phyloP scores from a whole-genome alignment of 2,329 filamentous ascomycete species.

The Cladophialophora yegresii region DNA sequence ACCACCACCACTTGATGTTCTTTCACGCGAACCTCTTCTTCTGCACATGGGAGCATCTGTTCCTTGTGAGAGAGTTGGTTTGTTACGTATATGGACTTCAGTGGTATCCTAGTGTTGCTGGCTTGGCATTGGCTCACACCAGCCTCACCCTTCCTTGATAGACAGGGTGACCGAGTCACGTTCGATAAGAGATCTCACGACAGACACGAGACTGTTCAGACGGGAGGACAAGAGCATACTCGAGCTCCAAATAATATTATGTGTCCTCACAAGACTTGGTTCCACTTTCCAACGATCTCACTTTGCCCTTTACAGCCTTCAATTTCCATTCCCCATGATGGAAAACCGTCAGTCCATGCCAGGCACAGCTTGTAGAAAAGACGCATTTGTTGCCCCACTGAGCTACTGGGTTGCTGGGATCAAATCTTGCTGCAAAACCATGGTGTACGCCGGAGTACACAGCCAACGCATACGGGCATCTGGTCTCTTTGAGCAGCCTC shows the following conservation, averaged over 20 bases:
- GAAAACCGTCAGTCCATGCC: constrained; percentile 38
- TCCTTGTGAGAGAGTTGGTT: too few species aligned
- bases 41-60: too few species aligned
- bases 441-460: neutral
- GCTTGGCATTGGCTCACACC: neutral
- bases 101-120: neutral
- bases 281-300: neutral
- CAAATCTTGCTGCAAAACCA: neutral
- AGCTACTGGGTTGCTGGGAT: neutral
- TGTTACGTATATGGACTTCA: neutral
- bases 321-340: neutral
- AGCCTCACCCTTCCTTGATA: neutral
- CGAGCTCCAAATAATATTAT: neutral
- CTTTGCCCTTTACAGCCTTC: neutral
- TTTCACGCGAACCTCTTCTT: neutral
- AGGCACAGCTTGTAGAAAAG: constrained; percentile 38
- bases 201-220: neutral
- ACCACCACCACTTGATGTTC: neutral
- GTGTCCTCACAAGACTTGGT: neutral
- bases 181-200: neutral
- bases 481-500: neutral
- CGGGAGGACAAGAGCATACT: neutral
- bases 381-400: neutral
- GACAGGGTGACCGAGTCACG: neutral
- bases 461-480: neutral